These are phyloP conservation scores for Saitozyma sp. DNA, from an alignment of 768 basidiomycete genomes.

Conservation along the genomic window DNA sequence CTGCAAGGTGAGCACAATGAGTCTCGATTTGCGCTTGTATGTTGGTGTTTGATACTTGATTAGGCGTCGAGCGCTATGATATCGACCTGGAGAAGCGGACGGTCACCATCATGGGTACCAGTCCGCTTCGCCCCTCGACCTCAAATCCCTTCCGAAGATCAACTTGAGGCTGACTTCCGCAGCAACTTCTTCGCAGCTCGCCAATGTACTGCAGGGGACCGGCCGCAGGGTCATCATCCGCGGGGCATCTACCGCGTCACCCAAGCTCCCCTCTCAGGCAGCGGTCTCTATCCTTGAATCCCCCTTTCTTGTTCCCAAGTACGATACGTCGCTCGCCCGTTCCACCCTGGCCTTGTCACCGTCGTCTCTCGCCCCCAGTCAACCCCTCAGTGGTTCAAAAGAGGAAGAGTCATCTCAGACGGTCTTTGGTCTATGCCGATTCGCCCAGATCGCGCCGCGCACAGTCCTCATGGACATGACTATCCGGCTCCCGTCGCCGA, in stretches of 20 bases:
- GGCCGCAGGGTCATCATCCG: slow-evolving; percentile 46
- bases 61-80: slow-evolving; percentile 48
- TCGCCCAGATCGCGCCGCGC: slow-evolving; percentile 48
- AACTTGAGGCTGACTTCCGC: not conserved
- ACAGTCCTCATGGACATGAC: slow-evolving; percentile 49
- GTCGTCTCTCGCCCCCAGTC: slow-evolving; percentile 10
- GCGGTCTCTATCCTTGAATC: slow-evolving; percentile 52
- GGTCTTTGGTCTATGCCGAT: slow-evolving; percentile 50
- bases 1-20: slow-evolving; percentile 20
- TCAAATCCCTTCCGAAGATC: not conserved
- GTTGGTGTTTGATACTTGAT: slow-evolving; percentile 12
- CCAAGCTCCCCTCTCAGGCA: slow-evolving; percentile 26
- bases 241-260: slow-evolving; percentile 34
- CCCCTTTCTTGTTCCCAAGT: slow-evolving; percentile 37
- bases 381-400: slow-evolving; percentile 31
- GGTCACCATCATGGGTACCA: slow-evolving; percentile 48
- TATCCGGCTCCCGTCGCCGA: slow-evolving; percentile 43
- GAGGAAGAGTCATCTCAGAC: slow-evolving; percentile 46
- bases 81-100: slow-evolving; percentile 47
- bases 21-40: too few relatives aligned
- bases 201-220: slow-evolving; percentile 40
- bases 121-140: slow-evolving; percentile 10
- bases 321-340: slow-evolving; percentile 28
- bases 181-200: slow-evolving; percentile 44
- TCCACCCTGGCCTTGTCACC: slow-evolving; percentile 21